Percentiles rank a stretch among this genome's conserved stretches.
These are phyloP conservation scores for Theobroma cacao DNA, from an alignment of 345 rosid genomes.

Conservation along the genomic window DNA sequence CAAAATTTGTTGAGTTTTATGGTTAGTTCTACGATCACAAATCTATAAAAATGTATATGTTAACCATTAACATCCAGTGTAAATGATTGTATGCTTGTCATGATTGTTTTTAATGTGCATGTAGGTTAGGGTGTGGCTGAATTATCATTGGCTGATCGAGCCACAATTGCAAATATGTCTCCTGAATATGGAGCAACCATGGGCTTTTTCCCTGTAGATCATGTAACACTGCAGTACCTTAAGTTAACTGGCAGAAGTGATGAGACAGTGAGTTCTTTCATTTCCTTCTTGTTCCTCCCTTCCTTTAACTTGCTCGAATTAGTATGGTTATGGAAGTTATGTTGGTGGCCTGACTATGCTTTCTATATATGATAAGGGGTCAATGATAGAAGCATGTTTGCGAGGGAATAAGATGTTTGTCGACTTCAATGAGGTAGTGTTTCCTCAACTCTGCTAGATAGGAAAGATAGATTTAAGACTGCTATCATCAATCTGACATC, in stretches of 20 bases:
- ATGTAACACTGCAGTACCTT: constrained; percentile 78
- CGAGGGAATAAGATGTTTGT: constrained; percentile 89
- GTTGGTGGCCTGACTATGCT: neutral
- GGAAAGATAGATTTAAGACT: neutral
- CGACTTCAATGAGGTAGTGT: constrained; percentile 70
- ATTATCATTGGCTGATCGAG: constrained; percentile 83
- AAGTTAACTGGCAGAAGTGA: constrained; percentile 86
- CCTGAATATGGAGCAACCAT: constrained; percentile 97
- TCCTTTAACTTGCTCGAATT: neutral
- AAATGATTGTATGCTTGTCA: neutral
- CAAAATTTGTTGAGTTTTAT: constrained; percentile 84
- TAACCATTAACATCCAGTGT: neutral
- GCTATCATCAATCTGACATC: neutral
- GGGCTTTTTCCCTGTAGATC: constrained; percentile 96
- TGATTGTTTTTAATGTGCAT: constrained; percentile 1
- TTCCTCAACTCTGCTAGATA: neutral
- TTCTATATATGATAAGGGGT: constrained; percentile 42
- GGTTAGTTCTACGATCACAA: constrained; percentile 35
- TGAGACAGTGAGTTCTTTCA: constrained; percentile 56
- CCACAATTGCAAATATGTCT: constrained; percentile 92
- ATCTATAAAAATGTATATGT: neutral
- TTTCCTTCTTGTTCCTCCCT: neutral
- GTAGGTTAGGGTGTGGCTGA: constrained; percentile 81
- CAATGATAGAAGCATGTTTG: constrained; percentile 78
- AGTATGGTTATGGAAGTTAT: neutral